These are phyloP conservation scores for Funneliformis caledonium DNA, from an alignment of 371 early-diverging fungal species.

Conservation along the genomic window DNA sequence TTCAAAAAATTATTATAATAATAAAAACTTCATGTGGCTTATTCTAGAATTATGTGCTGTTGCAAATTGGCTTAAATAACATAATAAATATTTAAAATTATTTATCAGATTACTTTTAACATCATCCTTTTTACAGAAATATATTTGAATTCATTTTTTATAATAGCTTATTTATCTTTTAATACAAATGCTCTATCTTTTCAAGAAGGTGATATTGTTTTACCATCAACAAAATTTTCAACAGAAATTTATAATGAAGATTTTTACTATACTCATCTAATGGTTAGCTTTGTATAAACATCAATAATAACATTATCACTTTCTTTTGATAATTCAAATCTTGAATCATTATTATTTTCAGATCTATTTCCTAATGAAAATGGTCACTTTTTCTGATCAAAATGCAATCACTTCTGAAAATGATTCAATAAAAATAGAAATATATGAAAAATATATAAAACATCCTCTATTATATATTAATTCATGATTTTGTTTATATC, in stretches of 20 bases:
- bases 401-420: not conserved
- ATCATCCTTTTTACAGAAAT: too few species aligned
- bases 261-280: too few species aligned
- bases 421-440: not conserved
- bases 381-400: slow-evolving; percentile 10
- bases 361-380: too few species aligned
- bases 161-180: not conserved
- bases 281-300: not conserved
- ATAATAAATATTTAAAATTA: slow-evolving; percentile 2
- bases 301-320: not conserved
- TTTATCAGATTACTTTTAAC: too few species aligned
- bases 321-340: not conserved
- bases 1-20: not conserved
- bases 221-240: not conserved
- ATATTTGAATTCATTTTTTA: not conserved
- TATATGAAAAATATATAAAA: slow-evolving; percentile 27
- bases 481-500: too few species aligned
- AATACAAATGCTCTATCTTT: not conserved
- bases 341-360: too few species aligned
- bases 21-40: not conserved
- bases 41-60: not conserved
- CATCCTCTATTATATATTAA: not conserved
- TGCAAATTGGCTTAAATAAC: not conserved
- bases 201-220: not conserved
- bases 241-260: slow-evolving; percentile 30